Evolutionary conservation across 768 basidiomycete genomes (phyloP), one percentile per base, ranked within the genome.

Genomic region (Psilocybe tampanensis): DNA sequence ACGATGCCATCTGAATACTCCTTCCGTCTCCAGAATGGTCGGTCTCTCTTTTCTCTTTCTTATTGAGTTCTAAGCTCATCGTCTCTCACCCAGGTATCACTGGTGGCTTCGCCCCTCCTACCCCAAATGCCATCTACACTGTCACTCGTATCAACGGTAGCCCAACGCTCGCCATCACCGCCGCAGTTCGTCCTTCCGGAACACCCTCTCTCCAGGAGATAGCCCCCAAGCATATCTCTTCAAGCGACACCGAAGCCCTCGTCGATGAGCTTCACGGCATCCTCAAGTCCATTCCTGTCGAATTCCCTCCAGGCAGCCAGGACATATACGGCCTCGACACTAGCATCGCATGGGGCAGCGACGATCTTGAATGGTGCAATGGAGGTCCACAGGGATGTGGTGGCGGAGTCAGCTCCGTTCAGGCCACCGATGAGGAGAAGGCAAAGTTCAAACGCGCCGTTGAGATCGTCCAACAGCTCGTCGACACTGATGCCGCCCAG

Each of bases 41-140:
- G 15, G 72, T 62, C 21, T 29, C 23, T 22, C 13, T 21, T 33
- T n/a, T 12, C 2, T 13, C 12, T 15, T 26, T 24, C 33, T 24
- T 45, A 44, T 17, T n/a, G 18, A 23, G n/a, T n/a, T n/a, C n/a
- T n/a, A n/a, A n/a, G n/a, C n/a, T 33, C 26, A 11, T 11, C 15
- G 19, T 22, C 24, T 44, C 18, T 24, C 17, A 39, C 47, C 32
- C 65, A 92, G 91, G 91, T 57, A 92, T 92, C 67, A 70, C 74
- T 12, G 90, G 90, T 26, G 91, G 91, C 41, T 89, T 93, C 65
- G 84, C 83, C 12, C 86, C 89, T 0, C 85, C 91, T 3, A 85
- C 76, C 7, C 85, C 88, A 2, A 71, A 71, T 23, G 83, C 81
- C 13, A 72, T 87, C 64, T 75, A 83, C 66, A 76, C 76, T 22